Evolutionary conservation across 2,329 filamentous ascomycete species (phyloP).

Genomic region (Stenocarpella maydis): DNA sequence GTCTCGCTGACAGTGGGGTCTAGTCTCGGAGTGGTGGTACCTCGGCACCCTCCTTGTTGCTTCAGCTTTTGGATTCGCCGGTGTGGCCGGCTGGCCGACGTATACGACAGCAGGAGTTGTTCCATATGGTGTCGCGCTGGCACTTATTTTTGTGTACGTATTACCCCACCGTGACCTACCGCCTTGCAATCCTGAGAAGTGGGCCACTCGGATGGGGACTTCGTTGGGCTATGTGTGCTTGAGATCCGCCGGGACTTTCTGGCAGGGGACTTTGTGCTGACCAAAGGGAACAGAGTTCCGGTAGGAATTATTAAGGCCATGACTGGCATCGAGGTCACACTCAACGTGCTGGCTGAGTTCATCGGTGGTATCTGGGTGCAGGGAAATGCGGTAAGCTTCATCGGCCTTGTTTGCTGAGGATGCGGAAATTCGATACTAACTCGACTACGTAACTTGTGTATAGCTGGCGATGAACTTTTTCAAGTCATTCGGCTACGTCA

Average conservation of each 20-base stretch:
- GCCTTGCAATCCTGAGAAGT: too few relatives aligned
- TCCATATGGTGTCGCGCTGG: conserved; percentile 52
- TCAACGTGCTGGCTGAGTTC: conserved; percentile 54
- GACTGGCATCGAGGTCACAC: conserved; percentile 49
- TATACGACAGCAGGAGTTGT: conserved; percentile 47
- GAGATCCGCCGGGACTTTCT: too few relatives aligned
- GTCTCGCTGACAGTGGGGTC: neutral
- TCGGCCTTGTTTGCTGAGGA: too few relatives aligned
- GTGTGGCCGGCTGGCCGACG: conserved; percentile 42
- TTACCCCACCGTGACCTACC: rapidly evolving
- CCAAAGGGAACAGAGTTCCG: conserved; percentile 42
- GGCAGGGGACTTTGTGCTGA: neutral
- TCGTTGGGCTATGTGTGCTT: too few relatives aligned
- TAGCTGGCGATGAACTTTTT: conserved; percentile 56
- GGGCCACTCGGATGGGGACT: neutral
- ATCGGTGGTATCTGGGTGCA: conserved; percentile 53
- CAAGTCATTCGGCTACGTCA: conserved; percentile 46
- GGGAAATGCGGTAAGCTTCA: conserved; percentile 47
- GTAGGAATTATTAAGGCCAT: conserved; percentile 54
- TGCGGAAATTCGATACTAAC: neutral
- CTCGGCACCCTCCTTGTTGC: neutral
- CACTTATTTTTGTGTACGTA: conserved; percentile 48
- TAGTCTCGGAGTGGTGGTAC: conserved; percentile 11
- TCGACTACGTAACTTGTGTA: too few relatives aligned
- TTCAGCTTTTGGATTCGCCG: conserved; percentile 41